Evolutionary conservation across 1,284 basidiomycete genomes (phyloP), one percentile per base, ranked within the genome.

Genomic region (Entoloma clypeatum): DNA sequence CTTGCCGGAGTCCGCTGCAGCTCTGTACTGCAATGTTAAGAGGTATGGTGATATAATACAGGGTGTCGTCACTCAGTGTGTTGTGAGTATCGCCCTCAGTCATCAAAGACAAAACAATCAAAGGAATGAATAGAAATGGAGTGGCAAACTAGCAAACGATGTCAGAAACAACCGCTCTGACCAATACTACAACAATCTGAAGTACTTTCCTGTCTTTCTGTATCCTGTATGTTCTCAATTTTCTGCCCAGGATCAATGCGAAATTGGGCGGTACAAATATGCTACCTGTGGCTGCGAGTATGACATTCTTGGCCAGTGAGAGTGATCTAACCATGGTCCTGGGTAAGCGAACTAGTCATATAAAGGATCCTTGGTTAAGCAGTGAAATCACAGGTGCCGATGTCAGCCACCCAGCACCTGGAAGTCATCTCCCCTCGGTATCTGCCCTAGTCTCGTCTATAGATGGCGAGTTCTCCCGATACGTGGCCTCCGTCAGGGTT

Each of bases 331-430:
- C 62, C 5, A 70, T 69, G 63, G 49, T 69, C 7, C 47, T 68
- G 30, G 68, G 65, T 68, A 44, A 40, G 51, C 10, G 22, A 7
- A 17, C 11, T 13, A 25, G 4, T 35, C 9, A 13, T 27, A 4
- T 13, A 3, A 9, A 16, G 8, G 8, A 9, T 18, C 18, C 19
- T 22, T 9, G 5, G 14, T 16, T 25, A 11, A 32, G 24, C 17
- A 25, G 37, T 24, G 19, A 19, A 28, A 13, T 31, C 33, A 8
- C 36, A 68, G 68, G 69, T 13, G 60, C 62, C 7, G 69, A 72
- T 47, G 67, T 70, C 17, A 64, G 64, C 37, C 69, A 71, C 46
- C 64, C 68, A 10, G 58, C 47, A 9, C 62, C 65, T 18, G 62
- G 62, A 17, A 56, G 54, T 14, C 40, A 50, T 5, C 57, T 60